These are phyloP conservation scores for Ambrosia hybrid DNA, from an alignment of 140 eudicot genomes.

Conservation along the genomic window DNA sequence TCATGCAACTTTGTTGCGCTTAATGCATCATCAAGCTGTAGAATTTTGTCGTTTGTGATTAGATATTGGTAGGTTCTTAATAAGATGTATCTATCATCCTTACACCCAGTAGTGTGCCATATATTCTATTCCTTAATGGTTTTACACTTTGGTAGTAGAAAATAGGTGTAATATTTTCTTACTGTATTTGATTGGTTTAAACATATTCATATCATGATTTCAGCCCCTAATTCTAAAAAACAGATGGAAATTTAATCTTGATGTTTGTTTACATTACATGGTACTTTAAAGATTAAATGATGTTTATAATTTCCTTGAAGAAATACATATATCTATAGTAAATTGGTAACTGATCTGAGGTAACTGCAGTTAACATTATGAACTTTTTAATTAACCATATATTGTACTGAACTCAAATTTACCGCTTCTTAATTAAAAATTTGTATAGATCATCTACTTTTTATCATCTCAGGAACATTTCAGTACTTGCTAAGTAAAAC, in stretches of 20 bases:
- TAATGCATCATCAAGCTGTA: conserved; percentile 92
- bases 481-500: neutral
- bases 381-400: neutral
- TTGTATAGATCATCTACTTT: neutral
- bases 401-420: neutral
- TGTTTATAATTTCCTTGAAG: neutral
- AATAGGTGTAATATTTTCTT: neutral
- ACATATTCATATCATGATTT: neutral
- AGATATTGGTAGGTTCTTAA: conserved; percentile 13
- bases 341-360: neutral
- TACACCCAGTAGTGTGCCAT: neutral
- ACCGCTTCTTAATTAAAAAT: neutral
- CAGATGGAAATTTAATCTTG: neutral
- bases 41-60: conserved; percentile 27
- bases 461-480: neutral
- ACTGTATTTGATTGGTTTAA: neutral
- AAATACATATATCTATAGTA: neutral
- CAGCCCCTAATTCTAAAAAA: too few relatives aligned
- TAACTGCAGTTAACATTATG: neutral
- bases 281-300: neutral
- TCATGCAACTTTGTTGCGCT: conserved; percentile 94
- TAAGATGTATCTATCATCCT: conserved; percentile 9
- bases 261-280: conserved; percentile 4
- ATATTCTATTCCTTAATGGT: neutral
- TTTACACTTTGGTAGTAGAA: conserved; percentile 5